These are phyloP conservation scores for Orychophragmus violaceus DNA, from an alignment of 345 rosid species.

Conservation along the genomic window DNA sequence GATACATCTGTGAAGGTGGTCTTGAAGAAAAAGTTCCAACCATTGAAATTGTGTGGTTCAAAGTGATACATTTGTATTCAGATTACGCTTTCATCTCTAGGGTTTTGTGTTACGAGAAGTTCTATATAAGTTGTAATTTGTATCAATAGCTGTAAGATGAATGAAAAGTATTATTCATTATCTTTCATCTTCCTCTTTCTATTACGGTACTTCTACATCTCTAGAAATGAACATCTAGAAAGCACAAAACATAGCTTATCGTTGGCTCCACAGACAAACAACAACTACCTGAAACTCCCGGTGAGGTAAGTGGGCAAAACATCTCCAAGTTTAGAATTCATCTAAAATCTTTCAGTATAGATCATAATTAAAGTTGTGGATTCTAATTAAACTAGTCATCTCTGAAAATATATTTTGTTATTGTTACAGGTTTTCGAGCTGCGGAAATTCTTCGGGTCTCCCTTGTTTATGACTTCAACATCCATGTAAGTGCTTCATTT, in stretches of 20 bases:
- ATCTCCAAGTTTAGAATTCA: constrained; percentile 2
- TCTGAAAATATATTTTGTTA: not conserved
- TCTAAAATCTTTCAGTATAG: not conserved
- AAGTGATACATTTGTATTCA: too few relatives aligned
- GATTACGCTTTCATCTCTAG: too few relatives aligned
- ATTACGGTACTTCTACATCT: too few relatives aligned
- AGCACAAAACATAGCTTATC: constrained; percentile 50
- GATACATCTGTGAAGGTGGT: too few relatives aligned
- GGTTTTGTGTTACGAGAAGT: too few relatives aligned
- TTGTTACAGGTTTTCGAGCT: constrained; percentile 67
- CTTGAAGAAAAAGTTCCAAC: too few relatives aligned
- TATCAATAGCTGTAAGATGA: too few relatives aligned
- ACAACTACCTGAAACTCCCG: constrained; percentile 88
- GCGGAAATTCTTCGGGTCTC: constrained; percentile 72
- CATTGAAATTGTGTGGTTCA: too few relatives aligned
- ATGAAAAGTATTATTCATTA: too few relatives aligned
- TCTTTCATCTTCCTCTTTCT: too few relatives aligned
- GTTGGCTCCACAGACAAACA: constrained; percentile 74
- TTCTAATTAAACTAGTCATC: not conserved
- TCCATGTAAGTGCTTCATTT: constrained; percentile 56
- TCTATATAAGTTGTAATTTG: too few relatives aligned
- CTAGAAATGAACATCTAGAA: constrained; percentile 57
- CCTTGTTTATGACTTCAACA: constrained; percentile 72
- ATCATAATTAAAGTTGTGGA: not conserved
- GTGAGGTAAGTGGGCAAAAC: constrained; percentile 49